phyloP scores from a whole-genome alignment of 1,284 basidiomycete genomes.

The Malassezia psittaci region DNA sequence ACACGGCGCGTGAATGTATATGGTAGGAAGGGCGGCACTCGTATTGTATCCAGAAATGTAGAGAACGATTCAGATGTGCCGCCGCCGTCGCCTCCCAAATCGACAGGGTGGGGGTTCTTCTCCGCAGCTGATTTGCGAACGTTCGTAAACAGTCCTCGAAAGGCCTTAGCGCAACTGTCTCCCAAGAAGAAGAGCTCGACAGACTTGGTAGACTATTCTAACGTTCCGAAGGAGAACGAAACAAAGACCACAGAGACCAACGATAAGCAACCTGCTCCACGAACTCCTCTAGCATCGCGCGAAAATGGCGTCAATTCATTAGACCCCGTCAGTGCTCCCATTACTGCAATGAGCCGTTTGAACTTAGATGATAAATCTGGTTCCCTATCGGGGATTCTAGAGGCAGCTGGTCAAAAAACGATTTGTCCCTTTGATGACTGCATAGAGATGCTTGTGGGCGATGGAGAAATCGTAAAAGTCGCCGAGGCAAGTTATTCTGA shows the following conservation, averaged over 20 bases:
- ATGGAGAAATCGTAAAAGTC: conserved; percentile 56
- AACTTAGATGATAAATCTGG: not conserved
- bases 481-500: conserved; percentile 95
- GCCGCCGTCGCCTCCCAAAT: not conserved
- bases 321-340: not conserved
- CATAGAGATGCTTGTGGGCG: conserved; percentile 6
- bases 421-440: conserved; percentile 11
- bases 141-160: conserved; percentile 10
- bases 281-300: not conserved
- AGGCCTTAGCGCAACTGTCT: not conserved
- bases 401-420: conserved; percentile 5
- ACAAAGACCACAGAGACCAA: not conserved
- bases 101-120: conserved; percentile 5
- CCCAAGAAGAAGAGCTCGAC: not conserved
- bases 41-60: not conserved
- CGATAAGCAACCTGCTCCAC: not conserved
- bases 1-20: conserved; percentile 16
- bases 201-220: not conserved
- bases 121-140: conserved; percentile 5
- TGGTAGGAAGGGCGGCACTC: conserved; percentile 10
- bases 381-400: not conserved
- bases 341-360: not conserved
- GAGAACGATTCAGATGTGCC: not conserved
- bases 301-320: not conserved
- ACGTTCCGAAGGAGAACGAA: not conserved